Percentiles rank a stretch among this genome's conserved stretches.
Evolutionary conservation across 805 yeast genomes (phyloP).

Genomic region (Zygotorulaspora danielsina): DNA sequence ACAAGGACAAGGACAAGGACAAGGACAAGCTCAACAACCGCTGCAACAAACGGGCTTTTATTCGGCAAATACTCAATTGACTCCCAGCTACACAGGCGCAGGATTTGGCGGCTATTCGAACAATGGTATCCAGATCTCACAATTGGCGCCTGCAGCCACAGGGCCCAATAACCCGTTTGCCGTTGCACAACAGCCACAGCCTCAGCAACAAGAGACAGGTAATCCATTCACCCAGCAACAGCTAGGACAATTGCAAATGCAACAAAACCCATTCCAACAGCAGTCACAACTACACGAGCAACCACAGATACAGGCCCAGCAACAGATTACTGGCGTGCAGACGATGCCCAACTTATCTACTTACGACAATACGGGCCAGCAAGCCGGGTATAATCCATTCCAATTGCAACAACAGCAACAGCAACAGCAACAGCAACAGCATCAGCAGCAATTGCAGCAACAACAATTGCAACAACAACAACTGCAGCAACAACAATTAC

Average conservation of each 20-base stretch:
- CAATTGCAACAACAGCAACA: slow-evolving; percentile 15
- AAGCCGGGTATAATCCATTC: slow-evolving; percentile 9
- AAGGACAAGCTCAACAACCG: slow-evolving; percentile 18
- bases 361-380: slow-evolving; percentile 6
- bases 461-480: slow-evolving; percentile 13
- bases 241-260: slow-evolving; percentile 2
- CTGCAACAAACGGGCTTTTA: slow-evolving; percentile 28
- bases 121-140: slow-evolving; percentile 17
- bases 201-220: slow-evolving; percentile 4
- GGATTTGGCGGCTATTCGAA: slow-evolving; percentile 55
- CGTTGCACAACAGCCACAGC: slow-evolving; percentile 17
- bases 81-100: slow-evolving; percentile 46
- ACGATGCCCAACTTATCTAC: slow-evolving; percentile 6
- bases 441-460: slow-evolving; percentile 10
- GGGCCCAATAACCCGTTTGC: slow-evolving; percentile 41
- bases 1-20: slow-evolving; percentile 24
- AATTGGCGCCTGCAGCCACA: slow-evolving; percentile 20
- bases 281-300: slow-evolving; percentile 6
- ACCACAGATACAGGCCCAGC: slow-evolving; percentile 9
- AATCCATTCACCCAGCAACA: slow-evolving; percentile 21
- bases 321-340: slow-evolving; percentile 5
- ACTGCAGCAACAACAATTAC: slow-evolving; percentile 7
- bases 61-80: slow-evolving; percentile 28
- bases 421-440: slow-evolving; percentile 13
- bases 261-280: slow-evolving; percentile 12